A percentile compares a stretch with the other conserved stretches of the same genome.
These are phyloP conservation scores for Chiua sp. DNA, from an alignment of 1,284 basidiomycete genomes.

Conservation along the genomic window DNA sequence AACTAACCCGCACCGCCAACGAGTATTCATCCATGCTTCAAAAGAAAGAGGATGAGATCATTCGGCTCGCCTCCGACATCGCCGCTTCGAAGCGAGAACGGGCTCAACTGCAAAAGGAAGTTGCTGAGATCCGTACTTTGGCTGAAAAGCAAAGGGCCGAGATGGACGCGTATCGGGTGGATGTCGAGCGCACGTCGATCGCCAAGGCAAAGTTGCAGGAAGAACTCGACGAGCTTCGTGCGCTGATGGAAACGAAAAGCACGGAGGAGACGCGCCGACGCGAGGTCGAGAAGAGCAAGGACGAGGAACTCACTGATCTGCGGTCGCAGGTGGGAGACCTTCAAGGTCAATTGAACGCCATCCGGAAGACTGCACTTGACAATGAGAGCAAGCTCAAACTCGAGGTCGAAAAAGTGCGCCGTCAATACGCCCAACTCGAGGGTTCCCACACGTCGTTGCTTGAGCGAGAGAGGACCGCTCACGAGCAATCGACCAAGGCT, in stretches of 20 bases:
- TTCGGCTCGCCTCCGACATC: constrained; percentile 63
- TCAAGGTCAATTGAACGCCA: constrained; percentile 64
- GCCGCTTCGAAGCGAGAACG: constrained; percentile 58
- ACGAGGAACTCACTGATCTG: constrained; percentile 79
- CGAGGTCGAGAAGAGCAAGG: constrained; percentile 89
- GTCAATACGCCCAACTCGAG: constrained; percentile 63
- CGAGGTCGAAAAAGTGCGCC: constrained; percentile 64
- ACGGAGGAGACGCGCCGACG: constrained; percentile 85
- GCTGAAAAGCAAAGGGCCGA: constrained; percentile 74
- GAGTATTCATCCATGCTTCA: constrained; percentile 83
- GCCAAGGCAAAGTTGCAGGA: constrained; percentile 71
- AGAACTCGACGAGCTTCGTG: constrained; percentile 88
- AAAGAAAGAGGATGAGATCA: constrained; percentile 79
- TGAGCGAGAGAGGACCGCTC: constrained; percentile 57
- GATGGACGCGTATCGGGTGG: constrained; percentile 66
- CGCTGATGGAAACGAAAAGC: constrained; percentile 82
- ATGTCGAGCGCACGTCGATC: constrained; percentile 58
- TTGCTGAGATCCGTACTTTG: constrained; percentile 69
- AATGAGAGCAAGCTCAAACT: constrained; percentile 70
- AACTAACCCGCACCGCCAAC: constrained; percentile 76
- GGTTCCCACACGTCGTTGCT: constrained; percentile 68
- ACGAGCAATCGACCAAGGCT: constrained; percentile 57
- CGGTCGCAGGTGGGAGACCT: constrained; percentile 69
- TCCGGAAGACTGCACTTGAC: constrained; percentile 62
- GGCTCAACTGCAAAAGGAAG: constrained; percentile 60